phyloP scores from a whole-genome alignment of 148 eudicot genomes.

The Tetragonia tetragonoides region DNA sequence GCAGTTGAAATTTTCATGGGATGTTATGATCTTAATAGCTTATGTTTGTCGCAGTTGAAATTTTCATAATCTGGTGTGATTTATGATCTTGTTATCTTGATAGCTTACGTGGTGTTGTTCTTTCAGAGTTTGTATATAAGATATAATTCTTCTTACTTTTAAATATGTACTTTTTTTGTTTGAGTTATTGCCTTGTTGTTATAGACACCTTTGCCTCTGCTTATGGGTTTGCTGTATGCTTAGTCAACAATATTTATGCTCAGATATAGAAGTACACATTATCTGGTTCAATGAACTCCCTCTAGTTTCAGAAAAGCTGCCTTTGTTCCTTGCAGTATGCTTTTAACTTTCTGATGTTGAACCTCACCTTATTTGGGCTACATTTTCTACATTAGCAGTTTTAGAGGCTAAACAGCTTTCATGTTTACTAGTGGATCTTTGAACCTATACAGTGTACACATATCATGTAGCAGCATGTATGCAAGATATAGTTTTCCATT shows the following conservation, averaged over 20 bases:
- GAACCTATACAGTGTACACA: neutral
- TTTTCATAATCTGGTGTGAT: neutral
- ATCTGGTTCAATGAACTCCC: neutral
- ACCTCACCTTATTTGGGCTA: neutral
- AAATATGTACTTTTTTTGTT: neutral
- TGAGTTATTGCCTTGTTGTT: neutral
- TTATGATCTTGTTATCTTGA: neutral
- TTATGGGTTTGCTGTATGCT: neutral
- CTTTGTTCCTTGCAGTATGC: neutral
- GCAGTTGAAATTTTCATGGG: neutral
- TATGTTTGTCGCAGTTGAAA: no score
- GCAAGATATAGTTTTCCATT: neutral
- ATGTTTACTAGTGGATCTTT: neutral
- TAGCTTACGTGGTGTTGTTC: neutral
- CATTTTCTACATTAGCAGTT: neutral
- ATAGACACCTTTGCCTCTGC: neutral
- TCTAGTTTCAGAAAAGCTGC: neutral
- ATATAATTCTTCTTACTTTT: neutral
- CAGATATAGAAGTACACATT: neutral
- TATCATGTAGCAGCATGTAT: neutral
- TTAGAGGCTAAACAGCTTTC: neutral
- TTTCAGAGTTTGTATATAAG: neutral
- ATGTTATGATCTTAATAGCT: no score
- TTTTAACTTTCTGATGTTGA: neutral
- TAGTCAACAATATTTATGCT: neutral